Evolutionary conservation across 2,329 filamentous ascomycete species (phyloP), one percentile per base, ranked within the genome.

Genomic region (Colletotrichum trifolii): DNA sequence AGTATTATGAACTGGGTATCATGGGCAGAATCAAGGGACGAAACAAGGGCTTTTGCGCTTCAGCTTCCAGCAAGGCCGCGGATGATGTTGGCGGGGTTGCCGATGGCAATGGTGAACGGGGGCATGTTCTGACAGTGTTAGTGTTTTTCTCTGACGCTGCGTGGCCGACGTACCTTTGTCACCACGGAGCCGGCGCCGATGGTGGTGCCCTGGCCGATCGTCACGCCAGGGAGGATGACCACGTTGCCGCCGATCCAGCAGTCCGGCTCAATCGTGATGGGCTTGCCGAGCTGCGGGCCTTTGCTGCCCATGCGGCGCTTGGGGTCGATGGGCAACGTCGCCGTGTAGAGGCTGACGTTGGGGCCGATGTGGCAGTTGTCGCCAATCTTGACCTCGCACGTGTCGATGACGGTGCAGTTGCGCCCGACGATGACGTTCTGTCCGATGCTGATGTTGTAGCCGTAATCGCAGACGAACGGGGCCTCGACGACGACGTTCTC

Each of bases 391-490:
- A 98, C 91, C 68, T 89, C 85, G 74, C 90, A 91, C n/a, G 94
- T 90, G 75, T 99, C 96, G 60, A 94, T 88, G 73, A 98, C 90
- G 34, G 89, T 90, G 77, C 94, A 97, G 72, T 93, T 91, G 60
- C 92, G 87, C 15, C 91, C 92, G 69, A 99, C 91, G 60, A 90
- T 87, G 3, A 96, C 93, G 68, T 96, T 90, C 70, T 94, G 90
- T 11, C 92, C 94, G 69, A 99, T 91, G 52, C 87, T 86, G 71
- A 98, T 91, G 76, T 99, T 98, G 80, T 97, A 98, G 1, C 96
- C 96, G 73, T 97, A 97, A 73, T 97, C 94, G 75, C 95, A 97
- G 50, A 85, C 89, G 76, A 99, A 98, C 0, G 95, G 95, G 3
- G 92, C 89, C 72, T 97, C 93, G 34, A 99, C 91, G 46, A 90